These are phyloP conservation scores for Trifolium dubium DNA, from an alignment of 306 rosid genomes.

Conservation along the genomic window DNA sequence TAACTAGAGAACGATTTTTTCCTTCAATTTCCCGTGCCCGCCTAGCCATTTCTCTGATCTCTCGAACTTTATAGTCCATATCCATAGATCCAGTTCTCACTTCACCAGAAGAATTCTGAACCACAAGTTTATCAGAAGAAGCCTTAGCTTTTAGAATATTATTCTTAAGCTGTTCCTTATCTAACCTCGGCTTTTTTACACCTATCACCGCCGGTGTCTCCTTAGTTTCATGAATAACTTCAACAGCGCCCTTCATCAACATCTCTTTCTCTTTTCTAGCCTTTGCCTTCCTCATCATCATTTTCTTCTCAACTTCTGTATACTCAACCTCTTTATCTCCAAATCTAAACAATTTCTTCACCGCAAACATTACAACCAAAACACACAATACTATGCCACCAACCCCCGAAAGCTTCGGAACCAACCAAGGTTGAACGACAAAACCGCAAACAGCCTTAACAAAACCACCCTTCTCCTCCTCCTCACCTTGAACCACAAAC, in stretches of 20 bases:
- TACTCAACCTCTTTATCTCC: slow-evolving; percentile 58
- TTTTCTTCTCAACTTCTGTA: slow-evolving; percentile 68
- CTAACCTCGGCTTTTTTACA: slow-evolving; percentile 65
- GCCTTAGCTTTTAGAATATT: slow-evolving; percentile 60
- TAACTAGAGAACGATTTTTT: slow-evolving; percentile 37
- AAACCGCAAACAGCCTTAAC: slow-evolving; percentile 54
- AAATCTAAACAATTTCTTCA: slow-evolving; percentile 62
- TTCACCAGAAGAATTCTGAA: slow-evolving; percentile 42
- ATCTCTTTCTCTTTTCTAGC: slow-evolving; percentile 74
- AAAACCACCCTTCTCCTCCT: slow-evolving; percentile 52
- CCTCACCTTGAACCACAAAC: slow-evolving; percentile 68
- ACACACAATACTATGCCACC: slow-evolving; percentile 64
- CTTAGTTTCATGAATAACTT: slow-evolving; percentile 57
- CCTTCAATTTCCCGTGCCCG: slow-evolving; percentile 58
- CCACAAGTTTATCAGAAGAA: slow-evolving; percentile 43
- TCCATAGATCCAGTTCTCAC: slow-evolving; percentile 34
- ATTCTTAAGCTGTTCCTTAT: slow-evolving; percentile 68
- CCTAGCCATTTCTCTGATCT: slow-evolving; percentile 70
- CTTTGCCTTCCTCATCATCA: slow-evolving; percentile 88
- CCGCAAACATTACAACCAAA: slow-evolving; percentile 62
- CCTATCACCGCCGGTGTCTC: slow-evolving; percentile 39
- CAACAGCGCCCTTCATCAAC: slow-evolving; percentile 56
- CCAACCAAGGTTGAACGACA: slow-evolving; percentile 48
- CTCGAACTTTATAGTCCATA: slow-evolving; percentile 61
- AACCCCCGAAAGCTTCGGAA: slow-evolving; percentile 54